Base-by-base conservation (phyloP, 1,139 yeast genomes). In the Eremothecium sinecaudum region DNA sequence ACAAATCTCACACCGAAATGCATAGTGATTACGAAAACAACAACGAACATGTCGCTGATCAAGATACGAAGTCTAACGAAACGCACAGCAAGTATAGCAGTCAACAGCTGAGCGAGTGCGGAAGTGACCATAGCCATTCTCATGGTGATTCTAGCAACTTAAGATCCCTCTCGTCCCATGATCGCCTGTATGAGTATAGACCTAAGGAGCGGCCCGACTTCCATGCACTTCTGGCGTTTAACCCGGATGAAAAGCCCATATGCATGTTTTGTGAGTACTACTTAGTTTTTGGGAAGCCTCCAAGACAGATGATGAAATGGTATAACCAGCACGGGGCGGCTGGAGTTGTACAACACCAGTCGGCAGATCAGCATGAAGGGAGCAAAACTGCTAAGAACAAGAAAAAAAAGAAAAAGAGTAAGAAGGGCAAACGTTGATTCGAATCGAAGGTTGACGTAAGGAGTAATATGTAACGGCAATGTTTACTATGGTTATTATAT, bases 241-340 rank as follows among this genome's bases (percentile, higher is more conserved):
- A 27, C 14, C n/a, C 26, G 19, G 27, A 13, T 6, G 40, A 36
- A 9, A 25, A 38, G 19, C 53, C 56, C 5, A 35, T 56, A 37
- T 76, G 83, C 48, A 62, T 73, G 40, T 66, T 75, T 38, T 76
- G 83, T 53, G 79, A 75, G 47, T 76, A 73, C 48, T 74, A 72
- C 47, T 62, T 66, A 37, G 68, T 75, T 4, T 74, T 66, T 52
- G 79, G 79, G 1, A 61, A 56, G 37, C 63, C 68, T 30, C 78
- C 77, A 1, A 46, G 59, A 10, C 63, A 66, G 41, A 58, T 70
- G 59, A 65, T 68, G 39, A 61, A 64, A 40, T 64, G 73, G 67
- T 66, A 68, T 18, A 27, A 27, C 21, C 14, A 17, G 21, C 17
- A 22, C 22, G 29, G 33, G 12, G n/a, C 27, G 8, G 11, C 33